phyloP scores from a whole-genome alignment of 805 yeast genomes.

The Metschnikowia santaceciliae region DNA sequence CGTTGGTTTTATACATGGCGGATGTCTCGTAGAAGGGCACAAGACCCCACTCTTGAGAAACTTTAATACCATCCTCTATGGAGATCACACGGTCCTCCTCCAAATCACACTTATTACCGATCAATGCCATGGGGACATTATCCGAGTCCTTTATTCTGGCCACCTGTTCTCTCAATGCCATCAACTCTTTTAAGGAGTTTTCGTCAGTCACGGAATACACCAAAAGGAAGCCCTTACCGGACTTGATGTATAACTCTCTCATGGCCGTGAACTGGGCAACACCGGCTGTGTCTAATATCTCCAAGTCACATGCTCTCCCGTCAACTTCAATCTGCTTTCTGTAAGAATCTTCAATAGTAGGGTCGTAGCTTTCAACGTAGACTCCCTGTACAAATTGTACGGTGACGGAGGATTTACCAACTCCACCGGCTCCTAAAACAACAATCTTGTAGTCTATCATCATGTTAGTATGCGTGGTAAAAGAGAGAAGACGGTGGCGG shows the following conservation, averaged over 20 bases:
- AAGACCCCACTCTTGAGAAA: slow-evolving; percentile 81
- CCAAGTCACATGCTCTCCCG: slow-evolving; percentile 81
- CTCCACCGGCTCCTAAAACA: slow-evolving; percentile 96
- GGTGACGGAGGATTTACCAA: slow-evolving; percentile 90
- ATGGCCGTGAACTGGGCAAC: slow-evolving; percentile 91
- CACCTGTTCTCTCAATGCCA: slow-evolving; percentile 80
- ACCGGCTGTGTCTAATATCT: slow-evolving; percentile 61
- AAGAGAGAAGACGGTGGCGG: neutral
- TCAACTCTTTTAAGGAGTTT: slow-evolving; percentile 68
- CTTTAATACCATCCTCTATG: slow-evolving; percentile 77
- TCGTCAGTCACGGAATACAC: slow-evolving; percentile 60
- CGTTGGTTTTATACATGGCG: slow-evolving; percentile 86
- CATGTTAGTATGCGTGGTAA: slow-evolving; percentile 10
- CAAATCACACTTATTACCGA: slow-evolving; percentile 89
- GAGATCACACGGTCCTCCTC: slow-evolving; percentile 68
- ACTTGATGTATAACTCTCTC: slow-evolving; percentile 83
- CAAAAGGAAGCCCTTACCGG: slow-evolving; percentile 70
- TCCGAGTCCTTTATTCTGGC: slow-evolving; percentile 72
- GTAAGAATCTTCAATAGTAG: slow-evolving; percentile 95
- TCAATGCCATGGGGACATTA: slow-evolving; percentile 81
- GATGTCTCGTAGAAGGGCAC: slow-evolving; percentile 92
- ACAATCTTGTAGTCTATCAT: slow-evolving; percentile 76
- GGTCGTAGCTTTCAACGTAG: slow-evolving; percentile 88
- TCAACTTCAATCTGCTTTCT: slow-evolving; percentile 85
- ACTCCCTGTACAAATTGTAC: slow-evolving; percentile 90